A percentile compares a stretch with the other conserved stretches of the same genome.
Conservation (phyloP, 1,139 yeast genomes). For the Debaryomyces singareniensis region DNA sequence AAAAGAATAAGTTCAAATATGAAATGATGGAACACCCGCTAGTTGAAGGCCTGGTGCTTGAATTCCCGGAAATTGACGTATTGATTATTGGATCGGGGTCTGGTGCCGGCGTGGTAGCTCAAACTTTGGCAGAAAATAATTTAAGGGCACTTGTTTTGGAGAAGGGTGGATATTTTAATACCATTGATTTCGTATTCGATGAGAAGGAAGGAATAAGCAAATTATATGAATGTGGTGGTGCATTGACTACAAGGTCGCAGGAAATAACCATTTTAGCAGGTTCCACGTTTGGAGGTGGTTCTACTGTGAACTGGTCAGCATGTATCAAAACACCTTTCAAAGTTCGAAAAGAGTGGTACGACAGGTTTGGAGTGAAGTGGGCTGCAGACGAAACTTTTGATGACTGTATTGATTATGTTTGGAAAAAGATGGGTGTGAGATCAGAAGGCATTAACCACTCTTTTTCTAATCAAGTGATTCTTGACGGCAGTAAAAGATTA, state of each 20-base stretch:
- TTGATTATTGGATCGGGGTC: constrained; percentile 53
- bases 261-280: constrained; percentile 45
- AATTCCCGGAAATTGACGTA: constrained; percentile 36
- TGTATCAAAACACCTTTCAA: constrained; percentile 47
- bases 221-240: constrained; percentile 40
- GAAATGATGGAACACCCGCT: constrained; percentile 28
- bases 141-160: constrained; percentile 43
- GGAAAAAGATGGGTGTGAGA: constrained; percentile 46
- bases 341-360: constrained; percentile 52
- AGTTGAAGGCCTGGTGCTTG: constrained; percentile 23
- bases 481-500: constrained; percentile 43
- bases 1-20: constrained; percentile 22
- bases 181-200: constrained; percentile 28
- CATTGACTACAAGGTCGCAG: constrained; percentile 26
- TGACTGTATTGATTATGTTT: constrained; percentile 42
- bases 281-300: constrained; percentile 55
- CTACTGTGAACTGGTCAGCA: constrained; percentile 61
- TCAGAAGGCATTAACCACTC: constrained; percentile 40
- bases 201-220: constrained; percentile 32
- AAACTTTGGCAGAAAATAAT: constrained; percentile 42
- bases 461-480: constrained; percentile 36
- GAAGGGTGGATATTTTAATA: constrained; percentile 43
- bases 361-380: constrained; percentile 43
- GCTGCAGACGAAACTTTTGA: constrained; percentile 41
- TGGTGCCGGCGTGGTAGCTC: constrained; percentile 55